Base-by-base conservation (phyloP, 306 rosid species). In the Oemleria cerasiformis region DNA sequence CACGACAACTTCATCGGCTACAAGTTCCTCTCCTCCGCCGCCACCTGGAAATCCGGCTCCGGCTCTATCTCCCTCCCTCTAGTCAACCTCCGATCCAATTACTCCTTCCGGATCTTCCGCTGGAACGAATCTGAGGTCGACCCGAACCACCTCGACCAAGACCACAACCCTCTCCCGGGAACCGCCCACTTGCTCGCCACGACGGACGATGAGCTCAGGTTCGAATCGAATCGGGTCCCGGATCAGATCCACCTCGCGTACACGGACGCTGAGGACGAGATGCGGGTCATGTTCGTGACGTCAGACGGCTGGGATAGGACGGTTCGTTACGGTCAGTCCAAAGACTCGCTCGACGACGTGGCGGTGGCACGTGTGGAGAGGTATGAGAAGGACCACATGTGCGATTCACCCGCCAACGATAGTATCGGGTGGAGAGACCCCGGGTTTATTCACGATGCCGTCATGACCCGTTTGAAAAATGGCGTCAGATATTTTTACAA, bases 341-440 rank as follows among this genome's bases (percentile, higher is more conserved):
- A 82, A 57, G 79, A 73, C 7, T 17, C 56, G 68, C 73, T 88
- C 10, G 83, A 73, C 3, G 71, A 68, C 9, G 70, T 65, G 79
- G 91, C 67, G 36, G 73, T 65, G 71, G 88, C 96, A 3, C 77
- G 86, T 67, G 89, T 84, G 68, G 68, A 11, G 77, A 77, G 92
- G 84, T 94, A 94, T 47, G 95, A 87, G 80, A 86, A 80, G 82
- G 80, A 81, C 61, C 85, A 94, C 79, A 86, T 89, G 97, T 94
- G 98, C 70, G 91, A 91, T 60, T 74, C 87, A 10, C 96, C 98
- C 8, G 98, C 97, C 5, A 94, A 89, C 61, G 6, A 64, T 1
- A 87, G 84, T 36, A 36, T 81, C 4, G 98, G 95, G 4, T 91
- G 97, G 98, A 89, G 98, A 66, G 98, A 94, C 63, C 97, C 97